phyloP scores from a whole-genome alignment of 306 rosid genomes.

The Castanopsis chinensis region DNA sequence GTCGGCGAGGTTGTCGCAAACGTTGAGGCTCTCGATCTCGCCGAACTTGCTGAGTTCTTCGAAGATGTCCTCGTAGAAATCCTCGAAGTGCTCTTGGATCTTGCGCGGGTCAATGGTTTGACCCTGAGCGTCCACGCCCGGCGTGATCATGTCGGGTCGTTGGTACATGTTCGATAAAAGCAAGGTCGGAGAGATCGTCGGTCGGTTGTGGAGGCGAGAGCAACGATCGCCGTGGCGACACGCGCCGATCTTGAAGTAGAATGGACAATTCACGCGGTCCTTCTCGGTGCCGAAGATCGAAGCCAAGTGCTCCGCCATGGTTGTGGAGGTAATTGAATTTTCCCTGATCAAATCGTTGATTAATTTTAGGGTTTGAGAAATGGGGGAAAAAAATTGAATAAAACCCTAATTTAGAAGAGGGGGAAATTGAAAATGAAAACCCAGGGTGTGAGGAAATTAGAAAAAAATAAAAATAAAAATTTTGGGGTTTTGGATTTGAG shows the following conservation, averaged over 20 bases:
- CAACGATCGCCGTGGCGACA: constrained; percentile 98
- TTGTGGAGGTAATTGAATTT: not conserved
- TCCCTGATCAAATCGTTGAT: not conserved
- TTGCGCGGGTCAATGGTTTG: constrained; percentile 68
- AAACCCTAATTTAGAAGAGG: no score
- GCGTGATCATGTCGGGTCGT: constrained; percentile 78
- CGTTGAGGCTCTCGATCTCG: constrained; percentile 88
- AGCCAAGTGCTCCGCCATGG: constrained; percentile 98
- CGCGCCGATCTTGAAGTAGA: constrained; percentile 99
- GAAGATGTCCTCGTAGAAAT: constrained; percentile 89
- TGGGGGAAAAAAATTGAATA: not conserved
- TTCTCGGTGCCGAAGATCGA: constrained; percentile 99
- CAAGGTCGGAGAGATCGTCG: constrained; percentile 89
- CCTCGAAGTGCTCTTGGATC: constrained; percentile 94
- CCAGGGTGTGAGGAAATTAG: no score
- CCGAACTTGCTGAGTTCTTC: constrained; percentile 97
- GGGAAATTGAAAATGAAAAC: no score
- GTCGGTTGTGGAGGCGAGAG: constrained; percentile 93
- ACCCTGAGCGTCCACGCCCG: constrained; percentile 32
- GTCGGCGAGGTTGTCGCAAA: constrained; percentile 97
- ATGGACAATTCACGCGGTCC: constrained; percentile 96
- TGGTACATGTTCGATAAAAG: constrained; percentile 98
- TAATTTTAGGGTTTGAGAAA: not conserved
- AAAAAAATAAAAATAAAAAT: no score
- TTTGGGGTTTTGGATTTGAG: no score